Conservation (phyloP, 192 early-diverging fungal genomes). For the Mortierella claussenii region DNA sequence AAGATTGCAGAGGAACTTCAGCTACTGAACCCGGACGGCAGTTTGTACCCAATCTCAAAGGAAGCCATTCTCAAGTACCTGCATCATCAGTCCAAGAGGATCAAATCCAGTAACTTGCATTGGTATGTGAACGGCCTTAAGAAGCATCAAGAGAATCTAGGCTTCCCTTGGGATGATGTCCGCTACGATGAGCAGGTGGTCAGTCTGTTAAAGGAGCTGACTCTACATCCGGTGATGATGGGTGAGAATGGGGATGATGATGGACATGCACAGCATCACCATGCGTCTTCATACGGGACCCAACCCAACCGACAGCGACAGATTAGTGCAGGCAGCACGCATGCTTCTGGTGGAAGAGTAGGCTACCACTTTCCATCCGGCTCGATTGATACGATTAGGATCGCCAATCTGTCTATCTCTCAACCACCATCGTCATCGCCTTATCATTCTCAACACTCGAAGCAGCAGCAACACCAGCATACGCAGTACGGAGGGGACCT, state of each 20-base stretch:
- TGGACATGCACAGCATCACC: slow-evolving; percentile 8
- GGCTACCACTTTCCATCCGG: slow-evolving; percentile 38
- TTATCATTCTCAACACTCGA: slow-evolving; percentile 11
- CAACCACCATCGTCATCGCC: slow-evolving; percentile 8
- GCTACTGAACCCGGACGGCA: slow-evolving; percentile 39
- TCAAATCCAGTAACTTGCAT: slow-evolving; percentile 51
- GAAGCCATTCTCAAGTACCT: slow-evolving; percentile 51
- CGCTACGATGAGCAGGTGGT: slow-evolving; percentile 51
- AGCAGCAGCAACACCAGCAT: slow-evolving; percentile 27
- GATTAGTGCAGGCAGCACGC: slow-evolving; percentile 7
- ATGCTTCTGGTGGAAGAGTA: neutral
- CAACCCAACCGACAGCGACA: slow-evolving; percentile 35
- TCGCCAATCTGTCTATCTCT: slow-evolving; percentile 45
- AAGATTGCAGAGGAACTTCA: slow-evolving; percentile 47
- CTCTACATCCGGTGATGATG: slow-evolving; percentile 25
- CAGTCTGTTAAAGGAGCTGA: slow-evolving; percentile 40
- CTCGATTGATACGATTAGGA: slow-evolving; percentile 37
- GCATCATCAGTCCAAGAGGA: slow-evolving; percentile 48
- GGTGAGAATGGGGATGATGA: slow-evolving; percentile 25
- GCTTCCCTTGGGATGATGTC: slow-evolving; percentile 51
- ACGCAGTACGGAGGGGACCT: too few species aligned
- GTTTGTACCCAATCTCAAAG: slow-evolving; percentile 46
- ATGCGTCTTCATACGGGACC: too few species aligned
- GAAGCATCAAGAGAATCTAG: slow-evolving; percentile 51
- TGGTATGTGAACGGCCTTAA: slow-evolving; percentile 53